These are phyloP conservation scores for Colletotrichum viniferum DNA, from an alignment of 2,329 filamentous ascomycete genomes.

Conservation along the genomic window DNA sequence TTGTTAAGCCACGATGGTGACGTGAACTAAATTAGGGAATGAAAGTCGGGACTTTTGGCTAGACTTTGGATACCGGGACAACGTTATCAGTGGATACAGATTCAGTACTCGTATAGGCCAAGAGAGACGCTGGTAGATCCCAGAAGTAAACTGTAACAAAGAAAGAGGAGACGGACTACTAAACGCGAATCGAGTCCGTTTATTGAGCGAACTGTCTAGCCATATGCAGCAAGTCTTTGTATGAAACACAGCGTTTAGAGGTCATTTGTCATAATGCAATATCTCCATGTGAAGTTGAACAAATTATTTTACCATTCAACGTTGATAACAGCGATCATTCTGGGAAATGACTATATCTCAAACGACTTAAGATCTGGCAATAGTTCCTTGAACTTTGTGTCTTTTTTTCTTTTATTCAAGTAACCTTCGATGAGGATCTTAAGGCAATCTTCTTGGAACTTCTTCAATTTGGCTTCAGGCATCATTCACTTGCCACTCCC, in stretches of 20 bases:
- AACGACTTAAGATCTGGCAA: not conserved
- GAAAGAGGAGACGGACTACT: not conserved
- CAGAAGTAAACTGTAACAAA: not conserved
- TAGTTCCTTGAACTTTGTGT: not conserved
- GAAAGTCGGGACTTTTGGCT: not conserved
- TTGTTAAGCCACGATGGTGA: not conserved
- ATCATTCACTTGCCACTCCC: not conserved
- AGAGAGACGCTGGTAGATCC: not conserved
- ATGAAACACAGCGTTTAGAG: not conserved
- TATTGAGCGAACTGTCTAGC: not conserved
- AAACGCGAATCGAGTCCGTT: not conserved
- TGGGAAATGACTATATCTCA: not conserved
- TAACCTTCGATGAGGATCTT: not conserved
- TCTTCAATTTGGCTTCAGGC: not conserved
- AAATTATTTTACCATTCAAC: not conserved
- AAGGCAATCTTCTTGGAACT: not conserved
- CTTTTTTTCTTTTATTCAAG: not conserved
- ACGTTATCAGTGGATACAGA: not conserved
- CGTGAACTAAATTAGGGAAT: not conserved
- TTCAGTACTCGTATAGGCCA: not conserved
- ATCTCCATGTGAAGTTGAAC: not conserved
- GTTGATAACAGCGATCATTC: not conserved
- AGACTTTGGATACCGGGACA: not conserved
- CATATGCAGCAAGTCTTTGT: not conserved
- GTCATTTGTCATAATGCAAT: not conserved